Evolutionary conservation across 257 asterid genomes (phyloP).

Genomic region (Przewalskia tangutica): DNA sequence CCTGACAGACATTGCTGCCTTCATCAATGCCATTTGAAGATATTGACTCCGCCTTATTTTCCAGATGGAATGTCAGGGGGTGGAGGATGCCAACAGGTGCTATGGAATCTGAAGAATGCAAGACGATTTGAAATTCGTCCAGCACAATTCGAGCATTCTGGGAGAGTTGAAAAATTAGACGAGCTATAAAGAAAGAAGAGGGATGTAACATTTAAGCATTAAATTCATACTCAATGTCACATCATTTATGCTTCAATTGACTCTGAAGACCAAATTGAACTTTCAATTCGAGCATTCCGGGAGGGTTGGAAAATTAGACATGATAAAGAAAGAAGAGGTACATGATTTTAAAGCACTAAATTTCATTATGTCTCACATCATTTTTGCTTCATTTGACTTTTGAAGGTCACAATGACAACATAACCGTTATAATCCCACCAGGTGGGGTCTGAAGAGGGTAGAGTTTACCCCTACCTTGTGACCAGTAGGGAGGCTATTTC

Average conservation of each 20-base stretch:
- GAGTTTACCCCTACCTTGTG: too few relatives aligned
- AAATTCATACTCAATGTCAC: background rate
- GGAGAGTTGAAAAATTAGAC: constrained; percentile 6
- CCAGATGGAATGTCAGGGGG: constrained; percentile 83
- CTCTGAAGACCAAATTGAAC: background rate
- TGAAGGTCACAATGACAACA: background rate
- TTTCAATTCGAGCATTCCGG: constrained; percentile 61
- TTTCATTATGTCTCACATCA: background rate
- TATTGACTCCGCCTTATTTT: constrained; percentile 33
- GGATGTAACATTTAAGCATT: background rate
- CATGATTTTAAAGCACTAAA: background rate
- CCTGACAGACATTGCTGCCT: constrained; percentile 19
- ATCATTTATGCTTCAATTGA: background rate
- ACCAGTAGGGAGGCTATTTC: too few relatives aligned
- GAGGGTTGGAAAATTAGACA: background rate
- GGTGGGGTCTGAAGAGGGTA: too few relatives aligned
- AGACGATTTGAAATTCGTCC: constrained; percentile 67
- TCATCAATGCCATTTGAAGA: constrained; percentile 26
- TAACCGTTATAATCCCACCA: too few relatives aligned
- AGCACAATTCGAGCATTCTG: constrained; percentile 93
- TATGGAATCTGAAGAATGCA: constrained; percentile 81
- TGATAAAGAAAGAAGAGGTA: background rate
- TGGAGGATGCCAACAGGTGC: constrained; percentile 95
- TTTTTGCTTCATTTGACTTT: background rate
- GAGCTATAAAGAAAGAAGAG: background rate